Evolutionary conservation across 1,139 yeast genomes (phyloP).

Genomic region (Candida freyschussii): DNA sequence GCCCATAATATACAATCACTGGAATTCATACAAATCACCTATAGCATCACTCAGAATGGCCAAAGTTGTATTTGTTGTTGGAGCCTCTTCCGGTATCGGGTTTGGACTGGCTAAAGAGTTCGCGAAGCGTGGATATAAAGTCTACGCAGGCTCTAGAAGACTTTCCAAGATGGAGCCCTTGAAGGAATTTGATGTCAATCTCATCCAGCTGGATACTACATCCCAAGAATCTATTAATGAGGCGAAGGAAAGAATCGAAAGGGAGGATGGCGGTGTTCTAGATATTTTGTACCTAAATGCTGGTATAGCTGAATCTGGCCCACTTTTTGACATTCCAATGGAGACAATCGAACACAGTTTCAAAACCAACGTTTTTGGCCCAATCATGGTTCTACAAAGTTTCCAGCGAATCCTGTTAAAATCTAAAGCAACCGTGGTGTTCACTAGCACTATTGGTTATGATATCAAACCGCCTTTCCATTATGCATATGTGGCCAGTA

Average conservation of each 20-base stretch:
- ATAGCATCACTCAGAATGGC: not conserved
- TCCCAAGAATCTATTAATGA: slow-evolving; percentile 40
- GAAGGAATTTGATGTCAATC: slow-evolving; percentile 31
- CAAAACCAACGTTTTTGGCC: slow-evolving; percentile 51
- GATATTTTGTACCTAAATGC: slow-evolving; percentile 66
- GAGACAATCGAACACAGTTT: slow-evolving; percentile 48
- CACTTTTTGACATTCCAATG: slow-evolving; percentile 60
- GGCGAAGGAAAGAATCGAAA: slow-evolving; percentile 37
- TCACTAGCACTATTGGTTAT: slow-evolving; percentile 70
- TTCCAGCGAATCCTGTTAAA: slow-evolving; percentile 51
- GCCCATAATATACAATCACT: not conserved
- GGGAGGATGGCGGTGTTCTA: slow-evolving; percentile 39
- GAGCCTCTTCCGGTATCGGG: slow-evolving; percentile 81
- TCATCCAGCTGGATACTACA: slow-evolving; percentile 48
- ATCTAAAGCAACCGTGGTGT: slow-evolving; percentile 64
- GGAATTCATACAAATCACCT: not conserved
- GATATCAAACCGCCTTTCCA: slow-evolving; percentile 62
- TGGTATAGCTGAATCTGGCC: slow-evolving; percentile 57
- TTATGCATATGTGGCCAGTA: slow-evolving; percentile 59
- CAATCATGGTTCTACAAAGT: slow-evolving; percentile 41
- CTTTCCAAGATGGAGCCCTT: slow-evolving; percentile 54
- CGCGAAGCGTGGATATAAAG: slow-evolving; percentile 55
- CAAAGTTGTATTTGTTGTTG: slow-evolving; percentile 41
- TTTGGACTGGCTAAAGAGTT: slow-evolving; percentile 61
- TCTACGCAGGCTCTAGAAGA: slow-evolving; percentile 70